phyloP scores from a whole-genome alignment of 148 eudicot genomes.

The Rhododendron kiyosumense region DNA sequence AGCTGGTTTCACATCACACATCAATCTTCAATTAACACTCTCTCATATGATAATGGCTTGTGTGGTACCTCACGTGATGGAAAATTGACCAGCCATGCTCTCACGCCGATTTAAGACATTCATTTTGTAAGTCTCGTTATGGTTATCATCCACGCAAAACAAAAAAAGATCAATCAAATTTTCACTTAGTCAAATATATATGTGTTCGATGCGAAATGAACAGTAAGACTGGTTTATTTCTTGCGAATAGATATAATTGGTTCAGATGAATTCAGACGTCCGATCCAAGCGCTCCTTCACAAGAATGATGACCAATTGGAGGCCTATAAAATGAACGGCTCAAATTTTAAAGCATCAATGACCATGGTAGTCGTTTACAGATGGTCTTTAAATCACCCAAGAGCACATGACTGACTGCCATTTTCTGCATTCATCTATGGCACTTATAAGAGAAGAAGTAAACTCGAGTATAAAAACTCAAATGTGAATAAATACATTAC shows the following conservation, averaged over 20 bases:
- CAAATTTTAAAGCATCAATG: too few species aligned
- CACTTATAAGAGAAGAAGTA: neutral
- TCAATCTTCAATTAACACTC: too few species aligned
- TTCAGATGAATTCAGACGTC: neutral
- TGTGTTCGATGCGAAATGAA: neutral
- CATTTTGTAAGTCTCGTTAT: too few species aligned
- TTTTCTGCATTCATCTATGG: neutral
- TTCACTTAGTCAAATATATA: neutral
- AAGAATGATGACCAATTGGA: neutral
- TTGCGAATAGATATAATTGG: neutral
- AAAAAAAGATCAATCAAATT: too few species aligned
- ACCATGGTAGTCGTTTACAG: too few species aligned
- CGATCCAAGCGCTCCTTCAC: neutral
- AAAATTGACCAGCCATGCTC: too few species aligned
- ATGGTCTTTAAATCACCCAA: too few species aligned
- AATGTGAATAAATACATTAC: conserved; percentile 7
- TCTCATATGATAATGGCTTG: too few species aligned
- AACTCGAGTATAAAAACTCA: neutral
- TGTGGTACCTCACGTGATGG: too few species aligned
- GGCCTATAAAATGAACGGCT: neutral
- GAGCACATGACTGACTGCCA: neutral
- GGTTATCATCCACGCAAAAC: too few species aligned
- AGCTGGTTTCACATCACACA: too few species aligned
- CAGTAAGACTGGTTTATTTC: neutral
- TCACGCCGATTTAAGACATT: too few species aligned